A percentile compares a stretch with the other conserved stretches of the same genome.
Evolutionary conservation across 345 rosid species (phyloP).

Genomic region (Toxicodendron radicans): DNA sequence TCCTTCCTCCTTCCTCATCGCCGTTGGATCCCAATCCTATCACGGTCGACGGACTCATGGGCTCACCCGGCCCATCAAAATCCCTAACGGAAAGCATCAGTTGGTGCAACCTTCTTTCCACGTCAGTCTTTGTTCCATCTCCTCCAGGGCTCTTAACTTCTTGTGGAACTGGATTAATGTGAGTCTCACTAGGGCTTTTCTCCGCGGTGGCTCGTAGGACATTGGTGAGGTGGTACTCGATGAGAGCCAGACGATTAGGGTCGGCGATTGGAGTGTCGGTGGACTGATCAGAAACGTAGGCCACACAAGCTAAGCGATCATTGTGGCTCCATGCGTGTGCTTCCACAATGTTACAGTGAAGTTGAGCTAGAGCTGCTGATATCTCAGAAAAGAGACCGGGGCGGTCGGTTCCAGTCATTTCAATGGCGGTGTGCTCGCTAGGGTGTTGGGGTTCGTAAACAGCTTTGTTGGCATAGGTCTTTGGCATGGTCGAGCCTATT

Average conservation of each 20-base stretch:
- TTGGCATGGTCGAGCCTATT: slow-evolving; percentile 19
- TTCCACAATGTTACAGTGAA: slow-evolving; percentile 62
- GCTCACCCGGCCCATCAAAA: slow-evolving; percentile 45
- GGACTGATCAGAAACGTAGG: slow-evolving; percentile 53
- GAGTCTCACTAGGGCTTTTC: slow-evolving; percentile 27
- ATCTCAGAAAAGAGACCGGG: slow-evolving; percentile 85
- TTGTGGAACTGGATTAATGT: slow-evolving; percentile 25
- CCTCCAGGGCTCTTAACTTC: slow-evolving; percentile 44
- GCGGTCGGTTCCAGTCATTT: slow-evolving; percentile 62
- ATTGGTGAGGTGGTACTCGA: slow-evolving; percentile 59
- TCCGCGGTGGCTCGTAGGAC: slow-evolving; percentile 47
- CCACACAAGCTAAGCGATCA: slow-evolving; percentile 61
- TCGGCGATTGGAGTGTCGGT: slow-evolving; percentile 56
- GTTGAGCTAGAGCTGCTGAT: slow-evolving; percentile 57
- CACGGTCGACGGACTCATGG: neutral
- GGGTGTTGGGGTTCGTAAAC: slow-evolving; percentile 20
- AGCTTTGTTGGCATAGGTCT: slow-evolving; percentile 24
- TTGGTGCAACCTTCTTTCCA: slow-evolving; percentile 73
- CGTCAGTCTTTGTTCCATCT: slow-evolving; percentile 41
- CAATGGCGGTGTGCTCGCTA: slow-evolving; percentile 61
- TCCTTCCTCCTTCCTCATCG: slow-evolving; percentile 28
- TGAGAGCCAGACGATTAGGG: slow-evolving; percentile 54
- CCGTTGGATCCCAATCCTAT: slow-evolving; percentile 13
- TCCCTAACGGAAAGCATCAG: slow-evolving; percentile 70
- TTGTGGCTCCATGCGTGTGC: slow-evolving; percentile 92